phyloP scores from a whole-genome alignment of 176 grass and related monocot genomes.

The Ensete ventricosum region DNA sequence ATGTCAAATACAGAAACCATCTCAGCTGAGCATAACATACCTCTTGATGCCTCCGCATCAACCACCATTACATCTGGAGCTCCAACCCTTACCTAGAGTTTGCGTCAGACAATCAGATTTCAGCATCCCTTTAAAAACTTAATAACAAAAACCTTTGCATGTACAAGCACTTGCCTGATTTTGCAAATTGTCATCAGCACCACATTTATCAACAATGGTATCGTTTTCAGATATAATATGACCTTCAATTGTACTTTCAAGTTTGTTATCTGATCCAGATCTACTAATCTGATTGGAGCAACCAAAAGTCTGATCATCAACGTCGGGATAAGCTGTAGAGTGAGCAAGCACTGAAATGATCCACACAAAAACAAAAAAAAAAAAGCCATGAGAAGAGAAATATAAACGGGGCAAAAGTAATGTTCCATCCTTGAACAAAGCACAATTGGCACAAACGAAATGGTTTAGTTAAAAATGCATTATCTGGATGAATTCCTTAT shows the following conservation, averaged over 20 bases:
- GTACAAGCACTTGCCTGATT: slow-evolving; percentile 29
- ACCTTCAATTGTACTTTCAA: slow-evolving; percentile 9
- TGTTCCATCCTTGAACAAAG: too few relatives aligned
- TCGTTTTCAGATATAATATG: neutral
- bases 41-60: neutral
- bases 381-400: too few relatives aligned
- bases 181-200: slow-evolving; percentile 20
- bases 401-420: too few relatives aligned
- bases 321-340: neutral
- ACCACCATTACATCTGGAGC: neutral
- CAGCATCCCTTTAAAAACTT: slow-evolving; percentile 13
- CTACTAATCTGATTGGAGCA: slow-evolving; percentile 16
- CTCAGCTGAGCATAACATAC: neutral
- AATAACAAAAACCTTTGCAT: neutral
- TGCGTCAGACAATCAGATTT: slow-evolving; percentile 17
- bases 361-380: too few relatives aligned
- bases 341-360: too few relatives aligned
- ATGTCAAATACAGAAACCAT: neutral
- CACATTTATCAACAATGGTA: slow-evolving; percentile 8
- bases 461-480: neutral
- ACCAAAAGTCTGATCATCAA: slow-evolving; percentile 15
- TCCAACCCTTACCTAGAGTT: slow-evolving; percentile 1
- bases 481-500: neutral
- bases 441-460: too few relatives aligned
- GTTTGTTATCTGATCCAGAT: slow-evolving; percentile 14